These are phyloP conservation scores for Volvox africanus DNA, from an alignment of 139 green algal genomes.

Conservation along the genomic window DNA sequence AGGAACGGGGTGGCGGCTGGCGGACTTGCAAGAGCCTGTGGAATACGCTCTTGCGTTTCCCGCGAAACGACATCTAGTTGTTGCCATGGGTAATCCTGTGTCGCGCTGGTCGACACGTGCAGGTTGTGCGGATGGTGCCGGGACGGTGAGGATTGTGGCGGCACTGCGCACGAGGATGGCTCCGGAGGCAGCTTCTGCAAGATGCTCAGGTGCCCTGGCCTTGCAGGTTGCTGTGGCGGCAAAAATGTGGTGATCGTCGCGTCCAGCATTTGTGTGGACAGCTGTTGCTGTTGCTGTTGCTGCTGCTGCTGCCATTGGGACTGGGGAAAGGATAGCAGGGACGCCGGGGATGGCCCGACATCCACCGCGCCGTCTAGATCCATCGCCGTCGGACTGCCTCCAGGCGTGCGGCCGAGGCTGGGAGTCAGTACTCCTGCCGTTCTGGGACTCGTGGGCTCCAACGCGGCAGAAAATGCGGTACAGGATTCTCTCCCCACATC, in stretches of 20 bases:
- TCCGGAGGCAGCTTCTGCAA: conserved; percentile 14
- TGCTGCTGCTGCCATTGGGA: neutral
- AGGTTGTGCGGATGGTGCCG: neutral
- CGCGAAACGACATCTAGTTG: too few relatives aligned
- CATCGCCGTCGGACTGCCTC: neutral
- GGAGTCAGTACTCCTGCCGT: too few relatives aligned
- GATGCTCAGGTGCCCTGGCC: conserved; percentile 36
- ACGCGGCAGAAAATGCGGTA: too few relatives aligned
- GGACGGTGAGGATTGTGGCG: neutral
- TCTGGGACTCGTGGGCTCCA: too few relatives aligned
- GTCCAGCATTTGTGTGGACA: neutral
- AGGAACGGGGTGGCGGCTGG: neutral
- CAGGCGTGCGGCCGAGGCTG: neutral
- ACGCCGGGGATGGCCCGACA: too few relatives aligned
- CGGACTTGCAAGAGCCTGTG: too few relatives aligned
- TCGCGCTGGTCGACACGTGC: neutral
- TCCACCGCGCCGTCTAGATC: too few relatives aligned
- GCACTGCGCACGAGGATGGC: neutral
- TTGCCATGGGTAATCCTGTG: too few relatives aligned
- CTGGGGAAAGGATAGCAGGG: too few relatives aligned
- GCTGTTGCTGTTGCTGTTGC: neutral
- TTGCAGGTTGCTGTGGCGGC: neutral
- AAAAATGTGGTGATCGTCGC: too few relatives aligned
- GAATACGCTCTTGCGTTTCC: too few relatives aligned
- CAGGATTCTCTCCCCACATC: too few relatives aligned